phyloP scores from a whole-genome alignment of 768 basidiomycete genomes.

The Tricholoma hemisulphureum region DNA sequence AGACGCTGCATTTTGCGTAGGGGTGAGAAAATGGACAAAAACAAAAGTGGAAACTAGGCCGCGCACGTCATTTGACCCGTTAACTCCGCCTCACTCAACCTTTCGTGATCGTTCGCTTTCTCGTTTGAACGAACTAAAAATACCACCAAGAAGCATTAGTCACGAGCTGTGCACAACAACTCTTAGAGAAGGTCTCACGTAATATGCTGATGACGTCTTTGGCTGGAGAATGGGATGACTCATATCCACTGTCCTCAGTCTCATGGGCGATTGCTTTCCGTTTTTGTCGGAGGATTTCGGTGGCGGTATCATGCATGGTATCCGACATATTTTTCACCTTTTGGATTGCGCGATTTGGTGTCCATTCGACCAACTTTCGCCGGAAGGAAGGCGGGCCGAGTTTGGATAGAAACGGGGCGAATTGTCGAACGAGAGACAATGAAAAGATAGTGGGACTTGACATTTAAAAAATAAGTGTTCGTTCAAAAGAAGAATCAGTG shows the following conservation, averaged over 20 bases:
- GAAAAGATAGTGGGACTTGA: slow-evolving; percentile 46
- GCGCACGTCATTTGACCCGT: slow-evolving; percentile 52
- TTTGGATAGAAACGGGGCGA: slow-evolving; percentile 42
- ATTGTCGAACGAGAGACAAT: slow-evolving; percentile 44
- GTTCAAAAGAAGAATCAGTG: neutral
- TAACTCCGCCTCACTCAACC: slow-evolving; percentile 43
- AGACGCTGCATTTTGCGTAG: slow-evolving; percentile 29
- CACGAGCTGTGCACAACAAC: neutral
- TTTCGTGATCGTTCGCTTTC: slow-evolving; percentile 29
- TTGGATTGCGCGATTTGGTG: slow-evolving; percentile 38
- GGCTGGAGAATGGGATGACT: slow-evolving; percentile 17
- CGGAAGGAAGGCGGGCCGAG: slow-evolving; percentile 44
- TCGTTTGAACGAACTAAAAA: slow-evolving; percentile 39
- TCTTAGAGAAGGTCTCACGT: slow-evolving; percentile 31
- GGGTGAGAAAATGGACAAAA: neutral
- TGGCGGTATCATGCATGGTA: slow-evolving; percentile 43
- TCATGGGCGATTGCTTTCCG: slow-evolving; percentile 24
- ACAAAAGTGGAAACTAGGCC: slow-evolving; percentile 4
- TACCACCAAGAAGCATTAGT: neutral
- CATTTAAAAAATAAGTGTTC: neutral
- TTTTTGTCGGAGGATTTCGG: slow-evolving; percentile 40
- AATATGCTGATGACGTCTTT: slow-evolving; percentile 54
- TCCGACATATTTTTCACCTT: slow-evolving; percentile 48
- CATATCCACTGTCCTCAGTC: slow-evolving; percentile 13
- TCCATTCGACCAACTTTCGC: slow-evolving; percentile 41